A percentile compares a stretch with the other conserved stretches of the same genome.
These are phyloP conservation scores for Fusarium sp. DNA, from an alignment of 2,329 filamentous ascomycete species.

Conservation along the genomic window DNA sequence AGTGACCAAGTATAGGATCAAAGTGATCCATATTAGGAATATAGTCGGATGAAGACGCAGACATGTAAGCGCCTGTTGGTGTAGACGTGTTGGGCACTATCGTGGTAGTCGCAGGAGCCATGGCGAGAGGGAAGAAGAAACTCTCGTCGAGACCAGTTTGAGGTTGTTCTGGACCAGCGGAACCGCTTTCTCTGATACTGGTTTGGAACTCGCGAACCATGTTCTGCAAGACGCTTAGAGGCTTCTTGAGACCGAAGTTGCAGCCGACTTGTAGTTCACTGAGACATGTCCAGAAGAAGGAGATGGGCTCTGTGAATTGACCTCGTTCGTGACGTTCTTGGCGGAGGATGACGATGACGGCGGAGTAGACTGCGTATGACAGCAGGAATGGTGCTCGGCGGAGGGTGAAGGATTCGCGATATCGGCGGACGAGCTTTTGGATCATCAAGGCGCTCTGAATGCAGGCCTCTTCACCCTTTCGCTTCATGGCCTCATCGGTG, in stretches of 20 bases:
- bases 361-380: constrained; percentile 56
- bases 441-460: constrained; percentile 52
- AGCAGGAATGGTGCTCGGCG: constrained; percentile 56
- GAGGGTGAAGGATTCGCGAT: constrained; percentile 54
- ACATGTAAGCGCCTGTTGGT: constrained; percentile 38
- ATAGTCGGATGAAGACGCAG: constrained; percentile 31
- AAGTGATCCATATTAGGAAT: constrained; percentile 44
- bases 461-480: constrained; percentile 45
- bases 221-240: constrained; percentile 50
- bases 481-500: constrained; percentile 44
- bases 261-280: constrained; percentile 52
- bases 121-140: constrained; percentile 48
- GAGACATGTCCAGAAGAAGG: constrained; percentile 54
- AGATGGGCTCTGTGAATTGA: constrained; percentile 50
- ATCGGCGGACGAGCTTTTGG: constrained; percentile 52
- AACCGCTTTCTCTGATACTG: constrained; percentile 46
- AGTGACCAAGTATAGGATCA: constrained; percentile 42
- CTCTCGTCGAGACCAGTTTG: constrained; percentile 47
- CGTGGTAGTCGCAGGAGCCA: constrained; percentile 32
- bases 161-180: constrained; percentile 33
- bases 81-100: constrained; percentile 25
- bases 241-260: constrained; percentile 53
- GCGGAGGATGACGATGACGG: constrained; percentile 49
- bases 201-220: constrained; percentile 50
- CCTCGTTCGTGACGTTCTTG: constrained; percentile 48